Percentiles rank a stretch among this genome's conserved stretches.
Evolutionary conservation across 2,329 filamentous ascomycete genomes (phyloP).

Genomic region (Cryphonectria nitschkei): DNA sequence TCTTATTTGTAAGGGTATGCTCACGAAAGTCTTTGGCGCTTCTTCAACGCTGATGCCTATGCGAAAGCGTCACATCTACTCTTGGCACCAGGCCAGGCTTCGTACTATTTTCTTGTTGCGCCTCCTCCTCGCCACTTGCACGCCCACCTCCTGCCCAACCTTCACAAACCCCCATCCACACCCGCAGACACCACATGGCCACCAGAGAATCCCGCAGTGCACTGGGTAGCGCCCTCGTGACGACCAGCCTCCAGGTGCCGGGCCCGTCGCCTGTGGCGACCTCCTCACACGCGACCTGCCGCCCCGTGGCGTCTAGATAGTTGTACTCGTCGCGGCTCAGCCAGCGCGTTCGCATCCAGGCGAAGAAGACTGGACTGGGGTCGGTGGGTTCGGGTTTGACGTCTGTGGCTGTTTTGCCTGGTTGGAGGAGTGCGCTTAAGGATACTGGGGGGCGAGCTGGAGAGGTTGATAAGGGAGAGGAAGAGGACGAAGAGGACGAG

Average conservation of each 20-base stretch:
- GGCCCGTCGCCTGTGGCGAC: neutral
- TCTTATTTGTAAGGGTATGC: too few relatives aligned
- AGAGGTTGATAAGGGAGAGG: neutral
- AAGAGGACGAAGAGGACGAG: neutral
- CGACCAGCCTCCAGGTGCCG: neutral
- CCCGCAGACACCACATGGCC: constrained; percentile 10
- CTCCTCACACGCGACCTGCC: constrained; percentile 12
- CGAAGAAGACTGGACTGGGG: neutral
- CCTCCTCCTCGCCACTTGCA: neutral
- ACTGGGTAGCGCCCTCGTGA: constrained; percentile 2
- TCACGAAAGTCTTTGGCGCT: too few relatives aligned
- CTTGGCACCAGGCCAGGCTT: too few relatives aligned
- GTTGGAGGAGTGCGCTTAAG: neutral
- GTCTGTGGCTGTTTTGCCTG: neutral
- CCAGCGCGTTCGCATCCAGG: constrained; percentile 7
- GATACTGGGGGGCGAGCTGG: neutral
- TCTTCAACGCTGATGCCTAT: too few relatives aligned
- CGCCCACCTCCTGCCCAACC: neutral
- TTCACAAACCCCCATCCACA: constrained; percentile 6
- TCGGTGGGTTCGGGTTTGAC: neutral
- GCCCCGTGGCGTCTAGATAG: constrained; percentile 3
- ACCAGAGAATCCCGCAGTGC: constrained; percentile 6
- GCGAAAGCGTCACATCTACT: too few relatives aligned
- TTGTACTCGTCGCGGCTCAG: constrained; percentile 11
- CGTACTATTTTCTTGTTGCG: neutral